Base-by-base conservation (phyloP, 2,329 filamentous ascomycete genomes). In the Xylariales sp. region DNA sequence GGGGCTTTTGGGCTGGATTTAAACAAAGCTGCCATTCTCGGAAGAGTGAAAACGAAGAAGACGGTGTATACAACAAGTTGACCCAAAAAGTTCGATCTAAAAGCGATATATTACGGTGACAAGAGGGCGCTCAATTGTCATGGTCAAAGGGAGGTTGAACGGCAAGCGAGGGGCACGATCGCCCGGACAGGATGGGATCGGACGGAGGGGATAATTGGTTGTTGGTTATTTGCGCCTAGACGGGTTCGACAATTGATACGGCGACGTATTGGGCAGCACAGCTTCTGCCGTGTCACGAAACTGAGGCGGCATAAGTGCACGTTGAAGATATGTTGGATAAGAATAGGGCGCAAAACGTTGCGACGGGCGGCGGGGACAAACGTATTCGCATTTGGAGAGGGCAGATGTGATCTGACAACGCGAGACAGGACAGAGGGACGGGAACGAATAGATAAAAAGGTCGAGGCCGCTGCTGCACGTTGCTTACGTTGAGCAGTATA, bases 281-380 rank as follows among this genome's bases (percentile, higher is more conserved):
- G 60, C 69, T 67, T 55, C 69, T 72, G 69, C 64, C 69, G 74
- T 71, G 62, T 73, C 56, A 75, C 73, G 60, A 66, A 68, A 68
- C 70, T 34, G 68, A 67, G 69, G 68, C 69, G 64, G 67, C 69
- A 73, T 72, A 68, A 39, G 70, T 65, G 66, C 67, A 73, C 69
- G 62, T 61, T 28, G 50, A 34, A 30, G 54, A n/a, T 32, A 64
- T 45, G 61, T 34, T 23, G 53, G 66, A 64, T 53, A 43, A 23
- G 62, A 61, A 49, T 5, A 63, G 53, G 67, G 67, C 60, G 61
- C 46, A 56, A 49, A 30, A 39, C 6, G 54, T 48, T 30, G 43
- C 34, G 18, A 32, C 12, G 32, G 50, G 43, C 28, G 55, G 64
- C 16, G 63, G 61, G 3, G 54, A 46, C 4, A 43, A 36, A 55